These are phyloP conservation scores for Protomyces inundatus DNA, from an alignment of 1,139 yeast genomes.

Conservation along the genomic window DNA sequence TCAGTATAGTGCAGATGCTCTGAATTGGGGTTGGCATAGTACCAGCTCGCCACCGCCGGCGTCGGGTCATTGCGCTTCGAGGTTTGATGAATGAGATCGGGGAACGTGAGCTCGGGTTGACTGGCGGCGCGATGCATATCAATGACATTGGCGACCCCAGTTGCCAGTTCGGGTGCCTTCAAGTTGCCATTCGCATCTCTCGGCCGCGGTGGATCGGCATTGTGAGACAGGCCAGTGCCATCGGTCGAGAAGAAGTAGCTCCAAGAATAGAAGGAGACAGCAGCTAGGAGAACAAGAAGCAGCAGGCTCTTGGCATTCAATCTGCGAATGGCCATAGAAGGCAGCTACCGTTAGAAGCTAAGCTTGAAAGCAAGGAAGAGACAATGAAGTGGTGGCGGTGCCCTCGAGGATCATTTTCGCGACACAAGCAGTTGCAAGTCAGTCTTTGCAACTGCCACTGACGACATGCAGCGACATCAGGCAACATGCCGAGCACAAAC, in stretches of 20 bases:
- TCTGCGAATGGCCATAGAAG: background rate
- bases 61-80: background rate
- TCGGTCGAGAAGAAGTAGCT: background rate
- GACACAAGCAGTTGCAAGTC: no score
- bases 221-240: slow-evolving; percentile 2
- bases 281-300: background rate
- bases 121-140: slow-evolving; percentile 14
- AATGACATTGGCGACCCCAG: slow-evolving; percentile 13
- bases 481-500: no score
- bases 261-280: background rate
- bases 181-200: slow-evolving; percentile 15
- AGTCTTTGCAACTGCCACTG: no score
- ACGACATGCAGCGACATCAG: no score
- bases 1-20: slow-evolving; percentile 9
- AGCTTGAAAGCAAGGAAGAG: no score
- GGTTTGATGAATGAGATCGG: slow-evolving; percentile 9
- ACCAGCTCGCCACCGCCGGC: slow-evolving; percentile 18
- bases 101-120: slow-evolving; percentile 6
- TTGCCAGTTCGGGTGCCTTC: slow-evolving; percentile 17
- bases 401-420: no score
- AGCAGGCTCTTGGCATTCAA: background rate
- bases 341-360: no score
- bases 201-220: slow-evolving; percentile 9
- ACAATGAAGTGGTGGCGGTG: no score
- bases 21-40: slow-evolving; percentile 13